phyloP scores from a whole-genome alignment of 495 filamentous ascomycete genomes.

The Tetracladium marchalianum region DNA sequence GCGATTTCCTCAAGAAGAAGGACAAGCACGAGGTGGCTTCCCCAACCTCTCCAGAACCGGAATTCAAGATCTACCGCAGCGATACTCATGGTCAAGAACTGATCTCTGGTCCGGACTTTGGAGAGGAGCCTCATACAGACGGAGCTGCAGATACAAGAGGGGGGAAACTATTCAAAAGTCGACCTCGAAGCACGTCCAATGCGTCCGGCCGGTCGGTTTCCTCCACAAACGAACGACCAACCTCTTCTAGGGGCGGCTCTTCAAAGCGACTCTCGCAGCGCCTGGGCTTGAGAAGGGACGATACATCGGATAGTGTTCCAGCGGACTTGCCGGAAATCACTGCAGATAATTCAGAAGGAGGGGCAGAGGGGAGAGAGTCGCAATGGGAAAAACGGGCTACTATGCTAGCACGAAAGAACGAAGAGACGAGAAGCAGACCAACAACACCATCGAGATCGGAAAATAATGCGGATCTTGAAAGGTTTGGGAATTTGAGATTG shows the following conservation, averaged over 20 bases:
- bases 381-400: slow-evolving; percentile 88
- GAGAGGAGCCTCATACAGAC: slow-evolving; percentile 27
- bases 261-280: slow-evolving; percentile 53
- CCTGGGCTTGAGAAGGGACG: slow-evolving; percentile 52
- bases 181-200: slow-evolving; percentile 31
- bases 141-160: slow-evolving; percentile 15
- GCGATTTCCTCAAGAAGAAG: slow-evolving; percentile 21
- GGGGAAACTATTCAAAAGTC: slow-evolving; percentile 31
- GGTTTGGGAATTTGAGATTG: slow-evolving; percentile 9
- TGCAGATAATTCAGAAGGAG: slow-evolving; percentile 34
- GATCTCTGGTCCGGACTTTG: slow-evolving; percentile 50
- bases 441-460: slow-evolving; percentile 5
- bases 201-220: slow-evolving; percentile 27
- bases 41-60: slow-evolving; percentile 30
- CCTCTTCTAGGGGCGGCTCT: slow-evolving; percentile 9
- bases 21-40: slow-evolving; percentile 8
- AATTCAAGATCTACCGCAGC: slow-evolving; percentile 76
- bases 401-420: slow-evolving; percentile 63
- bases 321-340: slow-evolving; percentile 65
- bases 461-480: slow-evolving; percentile 7
- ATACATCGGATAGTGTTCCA: slow-evolving; percentile 64
- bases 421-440: slow-evolving; percentile 18
- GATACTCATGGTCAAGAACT: slow-evolving; percentile 74
- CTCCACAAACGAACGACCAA: slow-evolving; percentile 26
- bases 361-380: slow-evolving; percentile 32